A percentile compares a stretch with the other conserved stretches of the same genome.
Evolutionary conservation across 306 rosid genomes (phyloP).

Genomic region (Boehmeria nivea): DNA sequence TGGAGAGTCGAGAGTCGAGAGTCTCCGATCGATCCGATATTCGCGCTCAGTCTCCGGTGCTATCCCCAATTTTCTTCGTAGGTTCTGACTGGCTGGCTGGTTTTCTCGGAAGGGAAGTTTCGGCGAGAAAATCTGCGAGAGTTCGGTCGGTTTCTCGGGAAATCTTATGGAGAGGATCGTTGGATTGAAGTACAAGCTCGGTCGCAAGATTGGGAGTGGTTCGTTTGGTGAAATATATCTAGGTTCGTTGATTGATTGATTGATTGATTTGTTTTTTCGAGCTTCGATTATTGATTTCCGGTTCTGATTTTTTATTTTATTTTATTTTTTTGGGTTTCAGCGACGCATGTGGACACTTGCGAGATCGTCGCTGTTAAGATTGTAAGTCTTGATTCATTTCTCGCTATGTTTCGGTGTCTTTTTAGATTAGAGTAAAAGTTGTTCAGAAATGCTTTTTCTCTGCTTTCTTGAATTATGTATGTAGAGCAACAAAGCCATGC

Average conservation of each 20-base stretch:
- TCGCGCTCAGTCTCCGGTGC: background rate
- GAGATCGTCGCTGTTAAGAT: conserved; percentile 94
- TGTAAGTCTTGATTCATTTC: conserved; percentile 35
- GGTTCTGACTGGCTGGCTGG: no score
- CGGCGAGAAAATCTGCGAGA: background rate
- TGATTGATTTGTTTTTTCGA: conserved; percentile 1
- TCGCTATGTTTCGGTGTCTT: no score
- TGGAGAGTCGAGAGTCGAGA: background rate
- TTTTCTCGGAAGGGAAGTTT: background rate
- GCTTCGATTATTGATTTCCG: background rate
- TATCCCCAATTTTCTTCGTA: no score
- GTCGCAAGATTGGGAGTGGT: conserved; percentile 98
- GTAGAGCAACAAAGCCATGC: no score
- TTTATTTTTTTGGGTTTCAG: conserved; percentile 37
- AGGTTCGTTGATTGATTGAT: conserved; percentile 36
- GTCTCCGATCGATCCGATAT: background rate
- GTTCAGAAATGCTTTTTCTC: no score
- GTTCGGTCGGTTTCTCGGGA: conserved; percentile 8
- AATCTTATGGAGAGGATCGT: conserved; percentile 61
- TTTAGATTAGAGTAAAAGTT: no score
- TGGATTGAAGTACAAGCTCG: conserved; percentile 74
- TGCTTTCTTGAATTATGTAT: no score
- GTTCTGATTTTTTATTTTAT: background rate
- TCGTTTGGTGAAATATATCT: conserved; percentile 94
- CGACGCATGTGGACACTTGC: conserved; percentile 73